A percentile compares a stretch with the other conserved stretches of the same genome.
These are phyloP conservation scores for Fomitopsis palustris DNA, from an alignment of 1,284 basidiomycete species.

Conservation along the genomic window DNA sequence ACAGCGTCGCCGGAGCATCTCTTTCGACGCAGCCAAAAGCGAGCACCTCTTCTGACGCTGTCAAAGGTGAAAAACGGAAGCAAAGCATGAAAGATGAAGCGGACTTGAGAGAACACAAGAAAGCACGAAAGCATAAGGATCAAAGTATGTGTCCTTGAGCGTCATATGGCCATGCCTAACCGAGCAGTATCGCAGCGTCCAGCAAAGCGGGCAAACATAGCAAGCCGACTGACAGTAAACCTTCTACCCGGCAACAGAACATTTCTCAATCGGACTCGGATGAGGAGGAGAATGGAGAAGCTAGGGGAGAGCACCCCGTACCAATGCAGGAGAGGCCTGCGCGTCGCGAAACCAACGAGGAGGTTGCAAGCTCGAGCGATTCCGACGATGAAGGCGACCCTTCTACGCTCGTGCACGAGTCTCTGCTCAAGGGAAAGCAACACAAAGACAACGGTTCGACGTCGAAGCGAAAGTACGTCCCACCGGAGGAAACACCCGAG, in stretches of 20 bases:
- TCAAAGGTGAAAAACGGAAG: slow-evolving; percentile 22
- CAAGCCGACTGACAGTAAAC: too few species aligned
- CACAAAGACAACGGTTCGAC: slow-evolving; percentile 12
- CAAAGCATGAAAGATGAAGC: background rate
- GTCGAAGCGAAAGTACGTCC: slow-evolving; percentile 43
- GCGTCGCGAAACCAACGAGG: background rate
- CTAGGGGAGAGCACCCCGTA: background rate
- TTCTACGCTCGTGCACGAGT: slow-evolving; percentile 44
- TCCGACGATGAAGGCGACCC: slow-evolving; percentile 36
- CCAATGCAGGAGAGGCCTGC: slow-evolving; percentile 1
- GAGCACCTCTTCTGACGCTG: background rate
- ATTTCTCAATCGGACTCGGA: background rate
- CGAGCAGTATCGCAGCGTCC: background rate
- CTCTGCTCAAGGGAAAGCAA: slow-evolving; percentile 22
- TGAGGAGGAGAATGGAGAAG: background rate
- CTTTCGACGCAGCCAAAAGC: background rate
- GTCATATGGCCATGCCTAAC: background rate
- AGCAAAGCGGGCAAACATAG: background rate
- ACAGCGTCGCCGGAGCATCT: background rate
- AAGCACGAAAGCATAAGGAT: slow-evolving; percentile 7
- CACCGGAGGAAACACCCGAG: slow-evolving; percentile 64
- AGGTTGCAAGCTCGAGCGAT: slow-evolving; percentile 17
- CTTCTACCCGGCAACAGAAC: background rate
- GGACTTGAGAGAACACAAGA: slow-evolving; percentile 17
- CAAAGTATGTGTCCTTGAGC: slow-evolving; percentile 3